Evolutionary conservation across 2,329 filamentous ascomycete genomes (phyloP).

Genomic region (Ophiocordyceps camponoti-floridani): DNA sequence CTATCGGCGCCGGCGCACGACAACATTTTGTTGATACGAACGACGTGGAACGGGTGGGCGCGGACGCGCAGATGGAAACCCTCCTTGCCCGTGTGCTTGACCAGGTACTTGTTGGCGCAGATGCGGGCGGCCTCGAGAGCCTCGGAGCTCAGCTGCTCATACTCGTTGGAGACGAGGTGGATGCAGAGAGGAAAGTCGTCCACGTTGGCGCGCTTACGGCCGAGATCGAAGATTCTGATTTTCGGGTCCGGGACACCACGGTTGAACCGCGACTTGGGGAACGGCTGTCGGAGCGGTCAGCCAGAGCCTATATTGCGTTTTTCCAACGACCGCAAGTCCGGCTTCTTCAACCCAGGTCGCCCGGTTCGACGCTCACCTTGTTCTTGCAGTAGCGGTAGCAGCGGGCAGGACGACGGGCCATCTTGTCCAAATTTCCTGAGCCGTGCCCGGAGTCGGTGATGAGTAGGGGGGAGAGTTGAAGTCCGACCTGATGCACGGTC

Average conservation of each 20-base stretch:
- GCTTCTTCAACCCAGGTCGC: background rate
- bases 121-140: conserved; percentile 99
- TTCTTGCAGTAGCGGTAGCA: conserved; percentile 99
- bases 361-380: conserved; percentile 50
- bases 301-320: background rate
- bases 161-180: conserved; percentile 99
- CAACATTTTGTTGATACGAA: conserved; percentile 99
- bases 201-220: conserved; percentile 95
- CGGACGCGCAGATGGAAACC: conserved; percentile 60
- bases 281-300: conserved; percentile 41
- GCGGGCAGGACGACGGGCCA: conserved; percentile 98
- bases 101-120: conserved; percentile 97
- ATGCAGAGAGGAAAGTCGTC: conserved; percentile 99
- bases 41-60: conserved; percentile 98
- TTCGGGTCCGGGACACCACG: conserved; percentile 81
- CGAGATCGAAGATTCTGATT: conserved; percentile 97
- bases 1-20: conserved; percentile 99
- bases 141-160: conserved; percentile 99
- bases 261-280: conserved; percentile 99
- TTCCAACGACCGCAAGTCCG: background rate
- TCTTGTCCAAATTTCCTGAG: conserved; percentile 53
- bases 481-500: conserved; percentile 8
- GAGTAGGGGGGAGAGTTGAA: conserved; percentile 15
- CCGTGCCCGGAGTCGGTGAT: conserved; percentile 14
- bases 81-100: conserved; percentile 57